Conservation (phyloP, 164 flowering plant genomes). For the Aristolochia fimbriata region DNA sequence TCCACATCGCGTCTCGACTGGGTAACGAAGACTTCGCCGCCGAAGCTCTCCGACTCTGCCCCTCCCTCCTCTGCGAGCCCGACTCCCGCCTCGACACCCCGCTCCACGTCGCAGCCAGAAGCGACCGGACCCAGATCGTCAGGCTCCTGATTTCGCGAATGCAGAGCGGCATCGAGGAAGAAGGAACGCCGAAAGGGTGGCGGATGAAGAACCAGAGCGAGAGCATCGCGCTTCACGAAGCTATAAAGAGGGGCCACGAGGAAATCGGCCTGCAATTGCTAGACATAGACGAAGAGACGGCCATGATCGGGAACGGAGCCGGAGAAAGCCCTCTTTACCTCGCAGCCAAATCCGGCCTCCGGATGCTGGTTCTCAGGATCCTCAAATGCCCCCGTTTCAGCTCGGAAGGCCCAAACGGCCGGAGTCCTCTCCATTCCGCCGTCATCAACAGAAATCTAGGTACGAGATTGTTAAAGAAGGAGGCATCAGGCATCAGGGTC, state of each 20-base stretch:
- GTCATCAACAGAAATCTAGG: neutral
- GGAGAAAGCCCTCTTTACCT: conserved; percentile 12
- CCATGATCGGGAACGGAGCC: conserved; percentile 1
- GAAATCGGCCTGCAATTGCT: conserved; percentile 3
- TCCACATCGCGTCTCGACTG: conserved; percentile 1
- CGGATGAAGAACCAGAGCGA: conserved; percentile 3
- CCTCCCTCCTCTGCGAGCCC: neutral
- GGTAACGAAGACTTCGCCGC: neutral
- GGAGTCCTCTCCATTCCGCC: conserved; percentile 9
- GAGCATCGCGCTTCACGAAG: conserved; percentile 16
- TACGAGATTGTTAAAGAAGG: too few species aligned
- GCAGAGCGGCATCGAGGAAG: neutral
- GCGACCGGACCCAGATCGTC: neutral
- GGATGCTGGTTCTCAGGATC: neutral
- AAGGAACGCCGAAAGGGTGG: neutral
- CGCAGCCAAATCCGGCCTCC: conserved; percentile 5
- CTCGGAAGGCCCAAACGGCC: neutral
- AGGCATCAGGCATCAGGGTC: too few species aligned
- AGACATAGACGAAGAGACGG: neutral
- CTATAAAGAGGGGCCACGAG: conserved; percentile 3
- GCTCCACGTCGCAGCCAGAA: conserved; percentile 7
- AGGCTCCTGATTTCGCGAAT: neutral
- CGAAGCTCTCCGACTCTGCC: neutral
- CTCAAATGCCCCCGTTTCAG: neutral
- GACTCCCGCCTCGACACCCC: conserved; percentile 7